Evolutionary conservation across 306 rosid genomes (phyloP).

Genomic region (Trifolium repens): DNA sequence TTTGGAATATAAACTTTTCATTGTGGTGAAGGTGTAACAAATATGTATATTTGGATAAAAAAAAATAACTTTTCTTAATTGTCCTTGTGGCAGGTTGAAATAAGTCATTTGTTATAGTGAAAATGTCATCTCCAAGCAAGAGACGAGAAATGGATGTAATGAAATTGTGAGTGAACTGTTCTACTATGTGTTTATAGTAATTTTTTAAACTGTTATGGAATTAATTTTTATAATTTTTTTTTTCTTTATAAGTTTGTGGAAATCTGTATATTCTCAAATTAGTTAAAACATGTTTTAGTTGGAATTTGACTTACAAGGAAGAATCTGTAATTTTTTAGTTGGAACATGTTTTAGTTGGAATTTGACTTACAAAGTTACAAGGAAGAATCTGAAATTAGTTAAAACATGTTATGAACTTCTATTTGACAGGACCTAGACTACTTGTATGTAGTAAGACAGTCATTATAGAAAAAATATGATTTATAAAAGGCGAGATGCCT

Average conservation of each 20-base stretch:
- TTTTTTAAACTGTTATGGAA: slow-evolving; percentile 14
- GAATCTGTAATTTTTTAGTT: not conserved
- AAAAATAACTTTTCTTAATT: slow-evolving; percentile 33
- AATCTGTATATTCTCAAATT: slow-evolving; percentile 14
- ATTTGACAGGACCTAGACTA: not conserved
- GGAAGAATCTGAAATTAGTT: not conserved
- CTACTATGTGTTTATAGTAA: slow-evolving; percentile 19
- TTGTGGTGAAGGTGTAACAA: slow-evolving; percentile 11
- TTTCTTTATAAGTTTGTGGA: slow-evolving; percentile 7
- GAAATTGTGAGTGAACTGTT: slow-evolving; percentile 79
- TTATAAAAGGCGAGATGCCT: not conserved
- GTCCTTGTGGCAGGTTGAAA: slow-evolving; percentile 54
- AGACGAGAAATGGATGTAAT: slow-evolving; percentile 99
- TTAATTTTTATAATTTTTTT: not conserved
- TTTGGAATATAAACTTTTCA: slow-evolving; percentile 18
- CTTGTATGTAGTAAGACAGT: slow-evolving; percentile 1
- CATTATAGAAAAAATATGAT: slow-evolving; percentile 8
- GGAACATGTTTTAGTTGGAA: slow-evolving; percentile 26
- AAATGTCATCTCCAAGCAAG: slow-evolving; percentile 99
- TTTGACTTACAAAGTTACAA: slow-evolving; percentile 1
- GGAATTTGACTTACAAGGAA: not conserved
- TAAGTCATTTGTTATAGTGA: slow-evolving; percentile 43
- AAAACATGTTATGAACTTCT: not conserved
- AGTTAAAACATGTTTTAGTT: slow-evolving; percentile 26
- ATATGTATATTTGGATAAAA: not conserved